Evolutionary conservation across 495 filamentous ascomycete species (phyloP), one percentile per base, ranked within the genome.

Genomic region (Parathielavia appendiculata): DNA sequence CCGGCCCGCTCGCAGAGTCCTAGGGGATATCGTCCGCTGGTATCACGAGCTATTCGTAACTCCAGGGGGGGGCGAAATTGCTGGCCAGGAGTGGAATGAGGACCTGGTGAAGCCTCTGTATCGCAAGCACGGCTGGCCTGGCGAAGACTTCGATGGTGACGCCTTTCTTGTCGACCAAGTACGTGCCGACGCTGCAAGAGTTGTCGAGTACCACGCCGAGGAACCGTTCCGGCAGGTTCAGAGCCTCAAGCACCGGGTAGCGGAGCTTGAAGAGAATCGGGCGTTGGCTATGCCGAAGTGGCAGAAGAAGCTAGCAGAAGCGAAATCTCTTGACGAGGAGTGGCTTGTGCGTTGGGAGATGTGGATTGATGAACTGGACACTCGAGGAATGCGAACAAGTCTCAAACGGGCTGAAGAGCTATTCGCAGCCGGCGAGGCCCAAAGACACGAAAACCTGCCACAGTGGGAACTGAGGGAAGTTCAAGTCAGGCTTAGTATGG

Each of bases 11-110:
- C 51, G 44, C 7, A 57, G 58, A n/a, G 64, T 67, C 20, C 38
- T 69, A 26, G 40, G 55, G 38, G 60, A 69, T 40, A 61, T 67
- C 8, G n/a, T 36, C n/a, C 23, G 47, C n/a, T 50, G 32, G 47
- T 26, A 51, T 47, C 39, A 20, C 4, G 54, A 46, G 13, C 43
- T 60, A 14, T 22, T 44, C 17, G 58, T 58, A 23, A 20, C 20
- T 41, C 32, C 54, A n/a, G 39, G 53, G 6, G 36, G 23, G 1
- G 30, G 23, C 2, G 32, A 32, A n/a, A 20, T 17, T 1, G 9
- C 14, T 14, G 8, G 6, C 3, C 5, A 11, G n/a, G 9, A 5
- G 17, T 55, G 51, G 55, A 8, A 22, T 4, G 13, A 39, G 3
- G 60, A 53, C 5, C 23, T 57, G 3, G 30, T 54, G 40, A 32